Percentiles rank a stretch among this genome's conserved stretches.
phyloP scores from a whole-genome alignment of 2,329 filamentous ascomycete species.

The Sporothrix phasma region DNA sequence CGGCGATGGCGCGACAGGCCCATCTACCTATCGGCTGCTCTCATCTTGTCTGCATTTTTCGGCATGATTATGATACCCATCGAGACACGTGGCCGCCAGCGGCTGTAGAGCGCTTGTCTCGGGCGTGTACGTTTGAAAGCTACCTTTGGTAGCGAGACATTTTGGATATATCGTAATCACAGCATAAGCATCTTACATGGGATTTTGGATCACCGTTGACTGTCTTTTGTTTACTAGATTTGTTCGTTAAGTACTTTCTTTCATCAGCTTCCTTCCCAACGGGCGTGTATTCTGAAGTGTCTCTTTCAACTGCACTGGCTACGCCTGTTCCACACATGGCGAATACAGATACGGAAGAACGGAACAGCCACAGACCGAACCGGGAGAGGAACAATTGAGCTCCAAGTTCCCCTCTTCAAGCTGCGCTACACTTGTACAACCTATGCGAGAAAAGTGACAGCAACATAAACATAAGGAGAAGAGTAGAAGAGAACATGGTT shows the following conservation, averaged over 20 bases:
- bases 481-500: too few species aligned
- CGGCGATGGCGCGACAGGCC: conserved; percentile 47
- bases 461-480: not conserved
- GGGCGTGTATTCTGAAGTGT: not conserved
- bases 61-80: conserved; percentile 52
- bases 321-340: not conserved
- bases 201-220: too few species aligned
- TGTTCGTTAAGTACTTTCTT: not conserved
- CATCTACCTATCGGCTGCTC: conserved; percentile 45
- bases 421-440: not conserved
- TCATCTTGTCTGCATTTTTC: conserved; percentile 50
- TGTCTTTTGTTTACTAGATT: not conserved
- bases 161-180: not conserved
- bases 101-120: conserved; percentile 30
- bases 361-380: not conserved
- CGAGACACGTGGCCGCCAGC: conserved; percentile 50
- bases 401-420: not conserved
- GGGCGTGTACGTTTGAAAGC: not conserved
- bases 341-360: not conserved
- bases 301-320: not conserved
- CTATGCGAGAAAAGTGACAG: not conserved
- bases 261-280: not conserved
- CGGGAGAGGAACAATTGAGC: not conserved
- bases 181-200: not conserved
- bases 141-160: not conserved